These are phyloP conservation scores for Tremella yokohamensis DNA, from an alignment of 768 basidiomycete species.

Conservation along the genomic window DNA sequence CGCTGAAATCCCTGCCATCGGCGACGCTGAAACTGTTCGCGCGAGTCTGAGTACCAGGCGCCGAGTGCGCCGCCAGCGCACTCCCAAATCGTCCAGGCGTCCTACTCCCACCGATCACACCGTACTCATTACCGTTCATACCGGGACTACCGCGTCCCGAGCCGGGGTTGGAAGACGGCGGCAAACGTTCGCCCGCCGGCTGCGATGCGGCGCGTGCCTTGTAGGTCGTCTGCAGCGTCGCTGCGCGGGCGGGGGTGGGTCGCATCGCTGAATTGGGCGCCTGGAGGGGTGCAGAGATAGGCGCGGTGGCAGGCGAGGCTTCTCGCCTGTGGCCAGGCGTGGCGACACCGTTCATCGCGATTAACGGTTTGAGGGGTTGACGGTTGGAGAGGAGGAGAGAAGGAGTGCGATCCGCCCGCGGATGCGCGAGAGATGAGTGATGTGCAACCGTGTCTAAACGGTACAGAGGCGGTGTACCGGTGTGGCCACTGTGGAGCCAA, in stretches of 20 bases:
- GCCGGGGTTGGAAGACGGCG: constrained; percentile 15
- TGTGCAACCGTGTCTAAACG: too few species aligned
- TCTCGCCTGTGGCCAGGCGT: neutral
- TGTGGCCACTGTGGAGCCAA: too few species aligned
- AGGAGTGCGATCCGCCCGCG: too few species aligned
- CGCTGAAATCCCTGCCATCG: constrained; percentile 33
- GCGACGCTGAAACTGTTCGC: constrained; percentile 45
- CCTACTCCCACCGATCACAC: constrained; percentile 44
- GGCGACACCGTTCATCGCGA: neutral
- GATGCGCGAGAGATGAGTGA: too few species aligned
- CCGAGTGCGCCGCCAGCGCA: constrained; percentile 24
- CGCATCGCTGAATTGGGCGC: constrained; percentile 19
- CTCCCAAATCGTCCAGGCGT: constrained; percentile 29
- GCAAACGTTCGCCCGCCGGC: constrained; percentile 39
- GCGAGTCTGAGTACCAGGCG: constrained; percentile 40
- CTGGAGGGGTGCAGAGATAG: neutral
- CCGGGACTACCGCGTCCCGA: constrained; percentile 35
- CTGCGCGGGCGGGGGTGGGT: constrained; percentile 29
- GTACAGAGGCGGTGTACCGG: too few species aligned
- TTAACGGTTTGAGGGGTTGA: too few species aligned
- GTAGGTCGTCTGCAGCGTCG: constrained; percentile 25
- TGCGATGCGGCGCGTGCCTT: constrained; percentile 42
- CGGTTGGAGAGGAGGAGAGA: too few species aligned
- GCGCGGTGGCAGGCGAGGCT: too few species aligned
- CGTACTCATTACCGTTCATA: constrained; percentile 20